Base-by-base conservation (phyloP, 768 basidiomycete species). In the Tulasnella sp. region DNA sequence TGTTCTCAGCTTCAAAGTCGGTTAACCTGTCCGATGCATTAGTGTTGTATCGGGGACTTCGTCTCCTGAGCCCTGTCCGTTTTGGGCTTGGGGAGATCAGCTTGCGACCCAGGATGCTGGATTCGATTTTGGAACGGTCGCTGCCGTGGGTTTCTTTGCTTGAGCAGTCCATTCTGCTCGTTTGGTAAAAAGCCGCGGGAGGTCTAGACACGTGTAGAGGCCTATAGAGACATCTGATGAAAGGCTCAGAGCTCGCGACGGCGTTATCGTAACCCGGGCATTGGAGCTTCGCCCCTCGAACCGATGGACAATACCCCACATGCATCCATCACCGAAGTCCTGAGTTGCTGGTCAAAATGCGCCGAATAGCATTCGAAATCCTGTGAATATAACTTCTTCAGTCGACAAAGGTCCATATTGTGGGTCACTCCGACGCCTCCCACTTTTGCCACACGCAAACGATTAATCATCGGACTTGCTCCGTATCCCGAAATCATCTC, bases 231-330 rank as follows among this genome's bases (percentile, higher is more conserved):
- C 62, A 68, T 68, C 62, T 24, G 62, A 68, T 68, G 62, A 27
- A 68, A 14, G 62, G 62, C 31, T 68, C 62, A 68, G 34, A 68
- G 62, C 62, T 68, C 62, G 62, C 10, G 62, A 68, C 62, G 62
- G 34, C 62, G 62, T 68, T 68, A 68, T 68, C 62, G 62, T 36
- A 14, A 68, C 62, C 62, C 62, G 24, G 21, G 34, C 31, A 18
- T 36, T 68, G 62, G 62, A 36, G 34, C 62, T 34, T 68, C 31
- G 62, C n/a, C 62, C 62, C 62, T 68, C 62, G 62, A 68, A 68
- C 34, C 62, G 31, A 68, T 68, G 62, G 62, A 68, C 62, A 68
- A 68, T 68, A 18, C 62, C 62, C 62, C 62, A 68, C 62, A 68
- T 68, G 62, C 34, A 34, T 68, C 34, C 4, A 27, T 68, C 62